Base-by-base conservation (phyloP, 257 asterid genomes). In the Primulina tabacum region DNA sequence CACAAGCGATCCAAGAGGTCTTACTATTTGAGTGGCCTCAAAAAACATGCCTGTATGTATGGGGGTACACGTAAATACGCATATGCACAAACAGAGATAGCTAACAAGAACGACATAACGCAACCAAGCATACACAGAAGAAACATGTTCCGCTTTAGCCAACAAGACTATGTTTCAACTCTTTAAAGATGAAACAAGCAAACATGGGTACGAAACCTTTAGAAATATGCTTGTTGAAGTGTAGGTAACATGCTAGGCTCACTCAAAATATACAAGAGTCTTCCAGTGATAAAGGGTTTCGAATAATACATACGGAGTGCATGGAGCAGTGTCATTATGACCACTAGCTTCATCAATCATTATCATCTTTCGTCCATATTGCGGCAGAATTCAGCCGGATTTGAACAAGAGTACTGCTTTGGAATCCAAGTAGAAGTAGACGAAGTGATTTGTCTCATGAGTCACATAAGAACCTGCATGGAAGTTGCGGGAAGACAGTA, bases 381-480 rank as follows among this genome's bases (percentile, higher is more conserved):
- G 68, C 68, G 68, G 34, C 78, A 69, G 68, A 64, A 71, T 73
- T 93, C 84, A 93, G 72, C 99, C 99, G 53, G 99, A 93, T 85
- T 93, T 93, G 86, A 93, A 93, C 66, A 93, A 83, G 76, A 93
- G 97, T 18, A 93, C 80, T 4, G 99, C 99, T 84, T 93, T 93
- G 8, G 94, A 75, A 61, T 93, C 99, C 96, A 93, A 74, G 76
- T 93, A 93, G 97, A 93, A 93, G 87, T 93, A 93, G 85, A 93
- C 96, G 69, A 93, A 93, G 89, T 93, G 97, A 73, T 93, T 93
- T 26, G 99, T 93, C 88, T 93, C 99, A 16, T 93, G 99, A 72
- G 99, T 93, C 67, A 93, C 99, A 73, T 93, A 93, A 18, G 99
- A 93, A 71, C 99, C 99, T 93, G 67, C 61, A 71, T 50, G 60